A percentile compares a stretch with the other conserved stretches of the same genome.
Evolutionary conservation across 192 early-diverging fungal genomes (phyloP).

Genomic region (Pilaira anomala): DNA sequence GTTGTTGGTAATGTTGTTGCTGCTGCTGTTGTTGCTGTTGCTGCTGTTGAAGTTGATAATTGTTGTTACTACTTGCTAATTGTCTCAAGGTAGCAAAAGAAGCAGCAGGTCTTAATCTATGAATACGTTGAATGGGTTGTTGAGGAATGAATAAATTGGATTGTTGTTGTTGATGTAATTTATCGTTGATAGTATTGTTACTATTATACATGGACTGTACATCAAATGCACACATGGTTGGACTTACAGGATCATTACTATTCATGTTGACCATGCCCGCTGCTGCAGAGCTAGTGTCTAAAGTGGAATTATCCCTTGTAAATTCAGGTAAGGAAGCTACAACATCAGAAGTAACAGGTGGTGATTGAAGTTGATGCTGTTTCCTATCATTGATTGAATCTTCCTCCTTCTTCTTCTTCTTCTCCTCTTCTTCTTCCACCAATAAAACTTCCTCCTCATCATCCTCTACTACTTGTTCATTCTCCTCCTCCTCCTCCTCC

Average conservation of each 20-base stretch:
- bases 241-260: conserved; percentile 1
- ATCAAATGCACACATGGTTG: conserved; percentile 5
- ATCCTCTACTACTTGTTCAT: neutral
- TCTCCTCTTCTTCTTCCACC: neutral
- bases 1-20: neutral
- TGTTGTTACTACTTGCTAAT: conserved; percentile 7
- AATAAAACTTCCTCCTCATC: neutral
- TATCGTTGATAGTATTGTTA: too few species aligned
- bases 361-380: neutral
- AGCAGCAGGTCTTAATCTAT: conserved; percentile 18
- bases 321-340: neutral
- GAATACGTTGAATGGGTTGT: conserved; percentile 10
- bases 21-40: neutral
- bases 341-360: neutral
- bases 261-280: neutral
- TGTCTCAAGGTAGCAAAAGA: conserved; percentile 19
- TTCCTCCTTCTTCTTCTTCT: neutral
- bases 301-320: neutral
- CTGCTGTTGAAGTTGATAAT: neutral
- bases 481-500: neutral
- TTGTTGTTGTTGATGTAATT: too few species aligned
- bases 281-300: neutral
- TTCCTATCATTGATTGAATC: neutral
- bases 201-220: conserved; percentile 6
- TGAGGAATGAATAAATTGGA: neutral